These are phyloP conservation scores for Chlamydomonas sphaeroides DNA, from an alignment of 139 green algal species.

Conservation along the genomic window DNA sequence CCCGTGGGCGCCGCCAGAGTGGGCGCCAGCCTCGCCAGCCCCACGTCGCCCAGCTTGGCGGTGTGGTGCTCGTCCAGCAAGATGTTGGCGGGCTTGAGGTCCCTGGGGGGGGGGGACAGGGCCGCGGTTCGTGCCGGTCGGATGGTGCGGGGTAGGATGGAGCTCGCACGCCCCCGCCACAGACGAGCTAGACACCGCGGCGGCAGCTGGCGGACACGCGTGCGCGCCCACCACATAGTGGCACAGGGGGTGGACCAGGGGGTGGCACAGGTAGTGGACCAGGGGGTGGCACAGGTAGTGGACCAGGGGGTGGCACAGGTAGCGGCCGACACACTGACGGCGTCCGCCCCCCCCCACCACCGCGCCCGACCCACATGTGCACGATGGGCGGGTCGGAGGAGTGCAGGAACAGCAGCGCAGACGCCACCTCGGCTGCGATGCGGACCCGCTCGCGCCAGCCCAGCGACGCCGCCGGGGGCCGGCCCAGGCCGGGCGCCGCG, in stretches of 20 bases:
- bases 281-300: too few species aligned
- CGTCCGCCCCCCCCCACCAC: too few species aligned
- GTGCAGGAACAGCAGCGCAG: constrained; percentile 65
- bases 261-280: too few species aligned
- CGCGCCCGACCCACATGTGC: constrained; percentile 46
- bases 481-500: not conserved
- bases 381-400: constrained; percentile 59
- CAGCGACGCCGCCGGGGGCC: not conserved
- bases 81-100: constrained; percentile 61
- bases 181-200: too few species aligned
- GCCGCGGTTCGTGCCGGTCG: not conserved
- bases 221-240: too few species aligned
- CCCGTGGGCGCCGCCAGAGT: not conserved
- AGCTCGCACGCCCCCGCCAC: not conserved
- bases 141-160: not conserved
- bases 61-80: constrained; percentile 61
- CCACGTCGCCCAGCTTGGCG: constrained; percentile 70
- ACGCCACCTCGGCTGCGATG: constrained; percentile 62
- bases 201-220: too few species aligned
- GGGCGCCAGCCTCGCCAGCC: constrained; percentile 49
- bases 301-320: too few species aligned
- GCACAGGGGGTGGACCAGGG: too few species aligned
- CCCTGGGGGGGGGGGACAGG: constrained; percentile 1
- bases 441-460: constrained; percentile 59
- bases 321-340: too few species aligned